Evolutionary conservation across 2,329 filamentous ascomycete genomes (phyloP).

Genomic region (Claviceps spartinae): DNA sequence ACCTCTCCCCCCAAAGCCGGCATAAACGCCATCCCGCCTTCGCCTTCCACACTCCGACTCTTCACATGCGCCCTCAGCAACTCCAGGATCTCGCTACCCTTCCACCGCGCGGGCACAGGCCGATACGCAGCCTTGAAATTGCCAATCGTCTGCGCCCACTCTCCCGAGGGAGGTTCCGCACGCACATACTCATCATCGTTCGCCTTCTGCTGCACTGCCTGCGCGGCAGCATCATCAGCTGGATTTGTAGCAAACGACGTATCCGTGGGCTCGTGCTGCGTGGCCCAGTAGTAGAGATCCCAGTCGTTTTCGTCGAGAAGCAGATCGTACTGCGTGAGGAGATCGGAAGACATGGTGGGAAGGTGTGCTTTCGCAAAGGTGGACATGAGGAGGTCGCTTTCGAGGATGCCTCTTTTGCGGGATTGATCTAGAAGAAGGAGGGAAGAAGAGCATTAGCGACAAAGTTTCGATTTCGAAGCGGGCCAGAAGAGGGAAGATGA

Average conservation of each 20-base stretch:
- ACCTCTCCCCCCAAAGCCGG: slow-evolving; percentile 26
- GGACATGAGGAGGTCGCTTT: slow-evolving; percentile 88
- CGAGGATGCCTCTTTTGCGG: slow-evolving; percentile 88
- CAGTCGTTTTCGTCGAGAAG: slow-evolving; percentile 99
- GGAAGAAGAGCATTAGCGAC: not conserved
- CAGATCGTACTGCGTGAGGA: slow-evolving; percentile 73
- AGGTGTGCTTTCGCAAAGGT: slow-evolving; percentile 83
- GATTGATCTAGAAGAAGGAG: slow-evolving; percentile 58
- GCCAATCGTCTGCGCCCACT: slow-evolving; percentile 95
- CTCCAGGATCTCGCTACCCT: slow-evolving; percentile 62
- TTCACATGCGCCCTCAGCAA: slow-evolving; percentile 73
- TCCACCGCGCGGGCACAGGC: slow-evolving; percentile 78
- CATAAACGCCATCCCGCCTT: slow-evolving; percentile 44
- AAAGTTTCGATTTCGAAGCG: too few species aligned
- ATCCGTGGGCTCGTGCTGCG: slow-evolving; percentile 51
- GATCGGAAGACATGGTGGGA: slow-evolving; percentile 52
- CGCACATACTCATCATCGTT: slow-evolving; percentile 16
- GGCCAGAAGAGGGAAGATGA: too few species aligned
- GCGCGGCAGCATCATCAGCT: not conserved
- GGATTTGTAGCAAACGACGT: slow-evolving; percentile 32
- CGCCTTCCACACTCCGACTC: slow-evolving; percentile 33
- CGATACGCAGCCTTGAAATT: slow-evolving; percentile 89
- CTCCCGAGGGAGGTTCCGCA: slow-evolving; percentile 39
- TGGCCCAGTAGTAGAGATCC: slow-evolving; percentile 99
- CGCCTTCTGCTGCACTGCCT: not conserved